Evolutionary conservation across 768 basidiomycete species (phyloP).

Genomic region (Tricholomella constricta): DNA sequence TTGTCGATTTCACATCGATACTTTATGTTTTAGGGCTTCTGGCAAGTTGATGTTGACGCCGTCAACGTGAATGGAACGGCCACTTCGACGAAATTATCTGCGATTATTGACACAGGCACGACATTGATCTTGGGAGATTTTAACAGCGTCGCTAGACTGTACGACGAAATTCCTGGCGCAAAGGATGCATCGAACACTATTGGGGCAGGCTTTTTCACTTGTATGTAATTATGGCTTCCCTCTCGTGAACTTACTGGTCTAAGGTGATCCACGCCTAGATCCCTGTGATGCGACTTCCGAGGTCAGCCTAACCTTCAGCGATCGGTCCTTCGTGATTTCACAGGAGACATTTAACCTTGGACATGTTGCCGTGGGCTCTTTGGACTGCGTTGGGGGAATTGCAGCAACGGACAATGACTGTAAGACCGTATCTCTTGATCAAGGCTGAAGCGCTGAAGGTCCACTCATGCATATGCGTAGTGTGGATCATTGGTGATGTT

Average conservation of each 20-base stretch:
- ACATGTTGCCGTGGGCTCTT: slow-evolving; percentile 47
- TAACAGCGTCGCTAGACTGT: slow-evolving; percentile 26
- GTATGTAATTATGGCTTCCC: slow-evolving; percentile 19
- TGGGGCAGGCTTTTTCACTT: slow-evolving; percentile 32
- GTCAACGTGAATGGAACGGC: slow-evolving; percentile 28
- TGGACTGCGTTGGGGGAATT: slow-evolving; percentile 52
- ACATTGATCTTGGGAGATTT: slow-evolving; percentile 40
- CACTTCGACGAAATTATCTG: slow-evolving; percentile 19
- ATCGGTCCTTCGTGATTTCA: slow-evolving; percentile 43
- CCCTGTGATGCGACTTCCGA: slow-evolving; percentile 29
- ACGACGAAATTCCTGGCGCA: slow-evolving; percentile 33
- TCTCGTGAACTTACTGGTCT: not conserved
- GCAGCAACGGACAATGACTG: slow-evolving; percentile 13
- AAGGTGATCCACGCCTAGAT: slow-evolving; percentile 17
- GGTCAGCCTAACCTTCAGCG: slow-evolving; percentile 40
- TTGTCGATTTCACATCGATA: no score
- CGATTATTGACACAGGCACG: slow-evolving; percentile 45
- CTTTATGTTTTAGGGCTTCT: slow-evolving; percentile 26
- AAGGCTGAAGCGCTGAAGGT: no score
- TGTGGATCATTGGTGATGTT: slow-evolving; percentile 43
- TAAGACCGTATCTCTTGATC: not conserved
- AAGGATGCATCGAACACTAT: slow-evolving; percentile 25
- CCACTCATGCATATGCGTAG: slow-evolving; percentile 6
- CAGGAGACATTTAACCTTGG: slow-evolving; percentile 45
- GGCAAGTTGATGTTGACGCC: slow-evolving; percentile 33